These are phyloP conservation scores for Poteriospumella lacustris DNA, from an alignment of 108 stramenopile genomes.

Conservation along the genomic window DNA sequence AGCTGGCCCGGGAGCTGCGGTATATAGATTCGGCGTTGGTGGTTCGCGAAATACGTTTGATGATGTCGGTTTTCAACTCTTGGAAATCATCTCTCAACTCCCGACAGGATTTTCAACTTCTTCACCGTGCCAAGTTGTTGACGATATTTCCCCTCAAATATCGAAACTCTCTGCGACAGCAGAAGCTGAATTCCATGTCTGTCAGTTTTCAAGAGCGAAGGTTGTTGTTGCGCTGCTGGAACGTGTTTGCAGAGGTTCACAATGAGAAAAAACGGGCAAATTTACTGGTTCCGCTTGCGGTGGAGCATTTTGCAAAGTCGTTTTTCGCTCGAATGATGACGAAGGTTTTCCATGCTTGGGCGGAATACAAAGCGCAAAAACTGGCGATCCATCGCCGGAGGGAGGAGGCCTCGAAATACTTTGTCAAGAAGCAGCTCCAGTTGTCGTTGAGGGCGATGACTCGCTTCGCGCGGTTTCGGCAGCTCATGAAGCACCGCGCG, in stretches of 20 bases:
- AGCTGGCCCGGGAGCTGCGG: neutral
- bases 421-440: too few relatives aligned
- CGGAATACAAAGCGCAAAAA: neutral
- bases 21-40: neutral
- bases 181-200: neutral
- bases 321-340: neutral
- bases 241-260: neutral
- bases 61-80: neutral
- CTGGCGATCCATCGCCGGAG: neutral
- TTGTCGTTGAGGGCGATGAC: too few relatives aligned
- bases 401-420: too few relatives aligned
- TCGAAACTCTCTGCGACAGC: constrained; percentile 2
- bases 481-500: neutral
- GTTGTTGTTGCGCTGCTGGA: neutral
- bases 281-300: neutral
- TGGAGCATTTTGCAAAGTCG: neutral
- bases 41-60: neutral
- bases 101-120: neutral
- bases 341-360: neutral
- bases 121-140: constrained; percentile 11
- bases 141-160: neutral
- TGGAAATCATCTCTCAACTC: neutral
- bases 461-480: neutral
- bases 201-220: neutral
- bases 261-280: neutral